phyloP scores from a whole-genome alignment of 2,329 filamentous ascomycete genomes.

The Cladosporium phlei region DNA sequence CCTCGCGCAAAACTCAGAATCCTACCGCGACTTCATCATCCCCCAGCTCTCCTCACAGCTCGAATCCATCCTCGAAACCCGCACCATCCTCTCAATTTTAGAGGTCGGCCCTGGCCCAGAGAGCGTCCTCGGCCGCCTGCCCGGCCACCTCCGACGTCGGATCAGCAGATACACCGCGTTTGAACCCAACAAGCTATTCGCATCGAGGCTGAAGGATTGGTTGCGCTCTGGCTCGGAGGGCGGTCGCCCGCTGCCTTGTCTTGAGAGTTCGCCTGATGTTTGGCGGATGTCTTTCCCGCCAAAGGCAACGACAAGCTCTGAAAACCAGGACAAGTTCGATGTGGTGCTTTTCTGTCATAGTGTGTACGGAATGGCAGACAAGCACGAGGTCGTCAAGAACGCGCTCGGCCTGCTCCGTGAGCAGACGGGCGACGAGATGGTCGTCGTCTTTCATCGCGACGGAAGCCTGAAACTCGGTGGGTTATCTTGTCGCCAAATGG shows the following conservation, averaged over 20 bases:
- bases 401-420: constrained; percentile 47
- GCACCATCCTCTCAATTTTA: constrained; percentile 46
- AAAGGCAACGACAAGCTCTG: constrained; percentile 23
- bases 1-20: constrained; percentile 35
- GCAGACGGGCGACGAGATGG: constrained; percentile 37
- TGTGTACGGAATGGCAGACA: constrained; percentile 56
- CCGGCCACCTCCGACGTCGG: constrained; percentile 40
- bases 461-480: constrained; percentile 41
- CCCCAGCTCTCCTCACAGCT: constrained; percentile 46
- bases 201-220: constrained; percentile 41
- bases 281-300: constrained; percentile 37
- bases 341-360: constrained; percentile 61
- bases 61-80: constrained; percentile 38
- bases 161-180: constrained; percentile 51
- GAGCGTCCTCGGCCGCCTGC: constrained; percentile 50
- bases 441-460: constrained; percentile 55
- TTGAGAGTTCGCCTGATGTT: constrained; percentile 40
- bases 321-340: constrained; percentile 44
- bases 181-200: constrained; percentile 50
- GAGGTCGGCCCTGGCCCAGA: constrained; percentile 57
- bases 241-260: constrained; percentile 38
- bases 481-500: constrained; percentile 46
- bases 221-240: constrained; percentile 30
- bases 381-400: constrained; percentile 43
- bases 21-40: constrained; percentile 50